Evolutionary conservation across 306 rosid genomes (phyloP), one percentile per base, ranked within the genome.

Genomic region (Rosa persica): DNA sequence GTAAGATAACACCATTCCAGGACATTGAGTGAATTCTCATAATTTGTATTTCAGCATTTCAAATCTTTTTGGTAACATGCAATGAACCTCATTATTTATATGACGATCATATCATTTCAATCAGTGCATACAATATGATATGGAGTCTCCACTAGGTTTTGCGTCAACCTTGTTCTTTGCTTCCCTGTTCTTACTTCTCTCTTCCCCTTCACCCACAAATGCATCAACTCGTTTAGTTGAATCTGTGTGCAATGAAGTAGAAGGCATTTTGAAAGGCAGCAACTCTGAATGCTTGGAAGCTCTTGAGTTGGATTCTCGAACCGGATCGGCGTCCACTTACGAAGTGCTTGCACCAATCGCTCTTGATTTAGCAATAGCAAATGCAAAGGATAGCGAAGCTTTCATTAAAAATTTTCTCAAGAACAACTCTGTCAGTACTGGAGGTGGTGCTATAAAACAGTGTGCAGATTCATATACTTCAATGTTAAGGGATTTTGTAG

Each of bases 181-280:
- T 22, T 44, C 4, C 22, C 36, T 72, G 52, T 51, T 79, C 22
- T 13, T 72, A 25, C 49, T 47, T 9, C 66, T 72, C 30, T 72
- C 54, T 10, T 36, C 38, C 9, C 47, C 69, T 55, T 17, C 81
- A 4, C 51, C 17, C 20, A 49, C 67, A 55, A 42, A 75, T 52
- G 79, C 85, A 22, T 5, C 51, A 39, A 20, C 34, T 6, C 2
- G 30, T 4, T 11, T 73, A 15, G 49, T 81, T 2, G 34, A 23
- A 6, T 0, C 11, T 0, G 36, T 88, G 4, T 88, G 92, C 70
- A 25, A 13, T 49, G 55, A 49, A 49, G 55, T 54, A n/a, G 60
- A 0, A 20, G 3, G 23, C 9, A n/a, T 17, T 54, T 17, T 20
- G 55, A 1, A 0, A 8, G 0, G 7, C 67, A 22, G 36, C 16